These are phyloP conservation scores for Farysia itapuensis DNA, from an alignment of 1,284 basidiomycete genomes.

Conservation along the genomic window DNA sequence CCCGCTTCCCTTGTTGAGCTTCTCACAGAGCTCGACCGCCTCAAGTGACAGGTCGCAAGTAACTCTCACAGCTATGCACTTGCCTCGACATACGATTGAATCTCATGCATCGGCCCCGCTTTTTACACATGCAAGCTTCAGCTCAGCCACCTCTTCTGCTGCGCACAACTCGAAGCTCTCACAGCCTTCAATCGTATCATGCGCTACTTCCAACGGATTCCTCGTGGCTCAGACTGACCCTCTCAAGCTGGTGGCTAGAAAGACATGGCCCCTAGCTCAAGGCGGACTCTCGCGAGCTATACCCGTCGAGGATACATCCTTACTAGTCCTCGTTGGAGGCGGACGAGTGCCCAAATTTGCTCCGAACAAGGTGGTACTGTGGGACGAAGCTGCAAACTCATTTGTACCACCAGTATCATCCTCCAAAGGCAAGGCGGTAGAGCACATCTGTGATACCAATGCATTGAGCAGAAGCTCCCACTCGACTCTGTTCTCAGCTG, in stretches of 20 bases:
- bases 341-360: slow-evolving; percentile 50
- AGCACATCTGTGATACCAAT: slow-evolving; percentile 5
- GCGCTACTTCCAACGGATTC: slow-evolving; percentile 47
- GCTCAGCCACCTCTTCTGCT: slow-evolving; percentile 4
- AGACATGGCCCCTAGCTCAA: slow-evolving; percentile 35
- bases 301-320: slow-evolving; percentile 39
- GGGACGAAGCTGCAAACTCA: slow-evolving; percentile 44
- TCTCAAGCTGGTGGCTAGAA: slow-evolving; percentile 29
- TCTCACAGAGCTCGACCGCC: too few relatives aligned
- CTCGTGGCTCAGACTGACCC: slow-evolving; percentile 41
- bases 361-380: slow-evolving; percentile 53
- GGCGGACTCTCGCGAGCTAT: slow-evolving; percentile 41
- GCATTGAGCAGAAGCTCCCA: neutral
- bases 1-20: too few relatives aligned
- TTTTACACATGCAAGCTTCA: slow-evolving; percentile 41
- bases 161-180: neutral
- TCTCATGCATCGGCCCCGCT: slow-evolving; percentile 35
- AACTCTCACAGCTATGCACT: slow-evolving; percentile 40
- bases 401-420: too few relatives aligned
- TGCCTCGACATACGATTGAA: slow-evolving; percentile 46
- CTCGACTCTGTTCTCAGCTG: slow-evolving; percentile 46
- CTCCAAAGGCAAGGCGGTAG: slow-evolving; percentile 2
- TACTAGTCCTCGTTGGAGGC: slow-evolving; percentile 51
- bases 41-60: too few relatives aligned
- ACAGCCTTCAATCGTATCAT: slow-evolving; percentile 41